Percentiles rank a stretch among this genome's conserved stretches.
Conservation (phyloP, 345 rosid species). For the Isatis tinctoria region DNA sequence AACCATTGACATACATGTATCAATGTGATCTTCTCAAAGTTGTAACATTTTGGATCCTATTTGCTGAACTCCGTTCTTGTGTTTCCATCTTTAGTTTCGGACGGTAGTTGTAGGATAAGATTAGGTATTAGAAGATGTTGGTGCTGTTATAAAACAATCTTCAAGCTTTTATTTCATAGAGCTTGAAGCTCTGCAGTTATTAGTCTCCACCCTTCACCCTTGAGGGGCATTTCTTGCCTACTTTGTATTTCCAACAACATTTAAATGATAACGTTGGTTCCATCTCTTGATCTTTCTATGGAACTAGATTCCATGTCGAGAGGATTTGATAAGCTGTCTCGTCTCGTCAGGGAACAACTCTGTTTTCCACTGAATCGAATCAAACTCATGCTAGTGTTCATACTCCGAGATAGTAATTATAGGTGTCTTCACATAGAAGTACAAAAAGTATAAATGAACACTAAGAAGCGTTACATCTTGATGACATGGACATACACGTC, state of each 20-base stretch:
- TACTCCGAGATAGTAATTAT: no score
- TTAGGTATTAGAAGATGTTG: conserved; percentile 7
- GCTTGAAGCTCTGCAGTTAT: conserved; percentile 6
- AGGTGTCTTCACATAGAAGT: not conserved
- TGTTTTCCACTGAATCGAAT: not conserved
- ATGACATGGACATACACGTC: not conserved
- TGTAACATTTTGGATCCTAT: conserved; percentile 14
- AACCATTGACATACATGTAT: conserved; percentile 1
- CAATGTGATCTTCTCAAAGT: not conserved
- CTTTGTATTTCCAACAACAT: not conserved
- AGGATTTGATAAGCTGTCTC: not conserved
- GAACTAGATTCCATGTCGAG: not conserved
- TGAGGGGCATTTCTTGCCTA: not conserved
- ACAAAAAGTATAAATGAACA: not conserved
- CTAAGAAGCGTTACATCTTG: not conserved
- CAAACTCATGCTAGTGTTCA: not conserved
- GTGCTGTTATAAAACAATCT: not conserved
- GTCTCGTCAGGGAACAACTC: not conserved
- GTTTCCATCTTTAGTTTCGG: conserved; percentile 11
- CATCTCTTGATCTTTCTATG: not conserved
- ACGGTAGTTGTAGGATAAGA: conserved; percentile 13
- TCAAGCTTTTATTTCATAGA: not conserved
- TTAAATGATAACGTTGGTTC: not conserved
- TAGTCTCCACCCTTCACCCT: not conserved
- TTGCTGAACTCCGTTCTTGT: not conserved